Base-by-base conservation (phyloP, 1,139 yeast genomes). In the Taphrina confusa region DNA sequence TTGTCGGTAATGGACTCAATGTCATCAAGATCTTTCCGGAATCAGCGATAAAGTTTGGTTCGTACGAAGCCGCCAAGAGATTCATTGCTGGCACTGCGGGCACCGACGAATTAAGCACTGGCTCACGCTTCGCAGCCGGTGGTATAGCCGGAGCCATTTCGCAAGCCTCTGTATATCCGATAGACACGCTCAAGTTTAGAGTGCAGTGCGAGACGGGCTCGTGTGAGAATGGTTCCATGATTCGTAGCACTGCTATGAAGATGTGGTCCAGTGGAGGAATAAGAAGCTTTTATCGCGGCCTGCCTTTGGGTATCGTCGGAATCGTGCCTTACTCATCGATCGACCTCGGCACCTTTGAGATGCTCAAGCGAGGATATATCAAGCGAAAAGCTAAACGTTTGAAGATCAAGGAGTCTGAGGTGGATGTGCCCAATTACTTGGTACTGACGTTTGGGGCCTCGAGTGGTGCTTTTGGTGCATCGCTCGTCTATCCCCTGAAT, bases 301-400 rank as follows among this genome's bases (percentile, higher is more conserved):
- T 90, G 31, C 73, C 82, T 55, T 95, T 87, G 20, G 98, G 98
- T 16, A 82, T 90, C 1, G 81, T 91, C 63, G 98, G 98, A 54
- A 91, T 92, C 65, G 92, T 92, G 75, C 98, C 98, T 0, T 92
- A 91, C 72, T 97, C 97, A 0, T 98, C 98, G 0, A 77, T 92
- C 46, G 98, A 92, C 72, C 76, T 92, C 60, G 98, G 98, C 27
- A 91, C 97, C 0, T 92, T 92, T 70, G 80, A 94, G 6, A 86
- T 92, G 1, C 80, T 92, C 67, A 92, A 91, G 72, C 80, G 83
- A 64, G 85, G 88, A 78, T 83, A 87, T 66, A 78, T 86, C 11
- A 75, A 78, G 58, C 76, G 82, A 62, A 83, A 85, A 70, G 88
- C 96, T 14, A 74, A 72, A 52, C 74, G 73, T 61, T 73, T 73